Evolutionary conservation across 768 basidiomycete genomes (phyloP).

Genomic region (Calocera cornea): DNA sequence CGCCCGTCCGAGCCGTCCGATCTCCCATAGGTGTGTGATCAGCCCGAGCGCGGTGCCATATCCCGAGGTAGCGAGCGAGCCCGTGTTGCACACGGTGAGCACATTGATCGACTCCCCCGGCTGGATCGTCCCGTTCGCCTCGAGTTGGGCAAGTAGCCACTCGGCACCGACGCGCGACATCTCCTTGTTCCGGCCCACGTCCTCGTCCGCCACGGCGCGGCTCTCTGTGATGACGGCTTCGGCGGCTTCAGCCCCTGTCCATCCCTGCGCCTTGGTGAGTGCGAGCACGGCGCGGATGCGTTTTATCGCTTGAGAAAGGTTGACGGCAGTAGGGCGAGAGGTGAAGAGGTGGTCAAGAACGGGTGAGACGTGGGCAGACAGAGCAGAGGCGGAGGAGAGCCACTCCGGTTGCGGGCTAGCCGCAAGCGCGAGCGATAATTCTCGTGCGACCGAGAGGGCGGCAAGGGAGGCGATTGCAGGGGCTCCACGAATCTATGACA

Average conservation of each 20-base stretch:
- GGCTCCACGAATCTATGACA: conserved; percentile 62
- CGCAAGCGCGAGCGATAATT: conserved; percentile 43
- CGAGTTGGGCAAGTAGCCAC: conserved; percentile 54
- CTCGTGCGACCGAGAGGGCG: conserved; percentile 56
- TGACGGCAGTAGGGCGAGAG: conserved; percentile 92
- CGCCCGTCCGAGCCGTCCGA: conserved; percentile 59
- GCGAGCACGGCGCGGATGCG: conserved; percentile 40
- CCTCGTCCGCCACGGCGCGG: conserved; percentile 65
- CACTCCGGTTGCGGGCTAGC: conserved; percentile 38
- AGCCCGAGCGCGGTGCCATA: conserved; percentile 92
- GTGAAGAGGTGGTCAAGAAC: conserved; percentile 63
- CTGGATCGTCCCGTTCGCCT: conserved; percentile 29
- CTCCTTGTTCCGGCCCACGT: conserved; percentile 68
- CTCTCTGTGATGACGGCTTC: conserved; percentile 57
- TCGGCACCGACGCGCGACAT: conserved; percentile 80
- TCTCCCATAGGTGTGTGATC: conserved; percentile 79
- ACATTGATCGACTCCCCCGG: conserved; percentile 47
- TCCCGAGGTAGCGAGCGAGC: conserved; percentile 86
- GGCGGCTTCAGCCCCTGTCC: conserved; percentile 27
- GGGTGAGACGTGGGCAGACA: conserved; percentile 43
- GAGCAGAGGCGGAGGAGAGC: conserved; percentile 37
- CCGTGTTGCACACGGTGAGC: conserved; percentile 95
- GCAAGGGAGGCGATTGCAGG: conserved; percentile 92
- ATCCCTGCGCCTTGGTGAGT: conserved; percentile 25
- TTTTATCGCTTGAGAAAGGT: conserved; percentile 74